Evolutionary conservation across 73 alveolate species (phyloP).

Genomic region (Paramecium octaurelia): DNA sequence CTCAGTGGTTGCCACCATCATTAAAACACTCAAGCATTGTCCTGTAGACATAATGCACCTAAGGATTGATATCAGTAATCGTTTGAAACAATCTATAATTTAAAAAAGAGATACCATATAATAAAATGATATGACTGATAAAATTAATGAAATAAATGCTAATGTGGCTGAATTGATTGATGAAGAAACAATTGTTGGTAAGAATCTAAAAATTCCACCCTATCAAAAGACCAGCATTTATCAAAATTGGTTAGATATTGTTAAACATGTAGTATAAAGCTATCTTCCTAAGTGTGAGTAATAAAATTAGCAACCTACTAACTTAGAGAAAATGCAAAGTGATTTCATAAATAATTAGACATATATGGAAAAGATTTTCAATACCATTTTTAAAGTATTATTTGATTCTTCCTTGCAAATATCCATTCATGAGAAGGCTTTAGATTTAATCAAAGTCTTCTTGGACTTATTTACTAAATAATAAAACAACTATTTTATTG

Average conservation of each 20-base stretch:
- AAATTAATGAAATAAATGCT: neutral
- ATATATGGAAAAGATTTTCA: slow-evolving; percentile 30
- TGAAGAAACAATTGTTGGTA: slow-evolving; percentile 9
- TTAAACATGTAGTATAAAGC: neutral
- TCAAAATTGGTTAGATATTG: slow-evolving; percentile 31
- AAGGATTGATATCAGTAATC: neutral
- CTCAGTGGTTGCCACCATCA: neutral
- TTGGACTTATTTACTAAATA: neutral
- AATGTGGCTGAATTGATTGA: slow-evolving; percentile 22
- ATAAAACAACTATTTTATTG: neutral
- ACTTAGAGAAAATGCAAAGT: neutral
- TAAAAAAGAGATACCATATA: neutral
- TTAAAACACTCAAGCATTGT: neutral
- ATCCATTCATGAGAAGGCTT: neutral
- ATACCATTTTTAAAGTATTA: neutral
- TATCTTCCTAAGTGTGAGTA: neutral
- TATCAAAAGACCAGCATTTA: neutral
- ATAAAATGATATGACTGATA: neutral
- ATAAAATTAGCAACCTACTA: neutral
- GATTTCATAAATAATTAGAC: neutral
- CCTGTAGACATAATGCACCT: neutral
- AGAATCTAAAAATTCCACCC: neutral
- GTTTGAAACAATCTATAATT: neutral
- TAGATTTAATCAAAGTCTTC: neutral
- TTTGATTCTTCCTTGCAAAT: neutral